Evolutionary conservation across 331 rosid genomes (phyloP), one percentile per base, ranked within the genome.

Genomic region (Dryas integrifolia): DNA sequence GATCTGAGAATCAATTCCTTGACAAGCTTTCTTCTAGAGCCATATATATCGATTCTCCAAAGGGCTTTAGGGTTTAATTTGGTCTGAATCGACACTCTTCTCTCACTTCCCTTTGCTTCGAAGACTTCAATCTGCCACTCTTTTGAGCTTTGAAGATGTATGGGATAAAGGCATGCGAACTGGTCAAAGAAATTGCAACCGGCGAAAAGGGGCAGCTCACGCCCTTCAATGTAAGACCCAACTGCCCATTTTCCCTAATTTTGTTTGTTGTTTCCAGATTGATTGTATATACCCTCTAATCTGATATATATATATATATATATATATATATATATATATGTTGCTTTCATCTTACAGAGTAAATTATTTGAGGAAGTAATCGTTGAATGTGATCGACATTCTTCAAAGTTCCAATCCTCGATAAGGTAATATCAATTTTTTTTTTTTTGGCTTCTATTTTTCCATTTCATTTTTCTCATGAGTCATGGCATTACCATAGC

Each of bases 371-470:
- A 86, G 61, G 90, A 88, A 84, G 94, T 88, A 61, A 81, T 83
- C 74, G 84, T 87, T 64, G 92, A 93, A 70, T 87, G 97, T 81
- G 82, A 75, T 65, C 96, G 88, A 62, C 98, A 93, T 82, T 90
- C 87, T 72, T 80, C 78, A 18, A 96, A 93, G 80, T 89, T 93
- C 81, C 92, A 87, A 70, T 73, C 93, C 69, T 77, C 89, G 85
- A 84, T 90, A 76, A 90, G 96, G 97, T 92, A 84, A 66, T 24
- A 7, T 16, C 53, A 35, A 76, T 59, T 24, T 59, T 9, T 18
- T 14, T 21, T 21, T 5, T 47, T 4, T 12, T 15, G 5, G 3
- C 4, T 39, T 50, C 3, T 38, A 24, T 18, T 16, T 40, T 16
- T 9, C 14, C 45, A 40, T 67, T 59, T 46, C 8, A 58, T 41